Conservation (phyloP, 2,329 filamentous ascomycete genomes). For the Aspergillus ochraceoroseus region DNA sequence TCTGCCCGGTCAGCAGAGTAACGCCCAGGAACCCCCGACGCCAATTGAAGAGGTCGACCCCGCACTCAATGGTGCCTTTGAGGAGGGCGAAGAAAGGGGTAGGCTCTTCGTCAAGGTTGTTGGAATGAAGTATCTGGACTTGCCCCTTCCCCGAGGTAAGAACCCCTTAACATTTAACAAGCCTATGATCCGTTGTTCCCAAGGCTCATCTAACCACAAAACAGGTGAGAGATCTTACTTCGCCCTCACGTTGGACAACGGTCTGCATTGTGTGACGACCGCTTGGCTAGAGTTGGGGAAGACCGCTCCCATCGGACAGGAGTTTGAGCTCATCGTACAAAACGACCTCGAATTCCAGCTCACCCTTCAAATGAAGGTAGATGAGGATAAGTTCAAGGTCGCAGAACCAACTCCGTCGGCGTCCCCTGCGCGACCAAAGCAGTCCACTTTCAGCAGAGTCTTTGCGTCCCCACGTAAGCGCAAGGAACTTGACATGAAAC, state of each 20-base stretch:
- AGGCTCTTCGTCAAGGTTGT: conserved; percentile 98
- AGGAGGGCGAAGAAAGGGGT: conserved; percentile 81
- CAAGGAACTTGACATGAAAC: conserved; percentile 82
- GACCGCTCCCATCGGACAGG: conserved; percentile 90
- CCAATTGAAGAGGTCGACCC: conserved; percentile 66
- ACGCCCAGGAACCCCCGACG: conserved; percentile 58
- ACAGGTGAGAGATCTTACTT: conserved; percentile 87
- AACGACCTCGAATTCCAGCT: conserved; percentile 99
- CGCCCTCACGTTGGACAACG: conserved; percentile 95
- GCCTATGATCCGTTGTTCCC: no score
- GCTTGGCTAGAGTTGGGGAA: conserved; percentile 89
- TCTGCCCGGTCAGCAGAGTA: conserved; percentile 81
- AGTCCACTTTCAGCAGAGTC: conserved; percentile 83
- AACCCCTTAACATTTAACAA: conserved; percentile 6
- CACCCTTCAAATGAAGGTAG: conserved; percentile 90
- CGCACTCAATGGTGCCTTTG: conserved; percentile 55
- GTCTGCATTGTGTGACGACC: conserved; percentile 94
- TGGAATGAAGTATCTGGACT: conserved; percentile 89
- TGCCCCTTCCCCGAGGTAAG: conserved; percentile 85
- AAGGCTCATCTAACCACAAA: conserved; percentile 30
- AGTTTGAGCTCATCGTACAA: conserved; percentile 94
- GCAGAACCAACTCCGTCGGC: conserved; percentile 36
- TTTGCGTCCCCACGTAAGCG: conserved; percentile 95
- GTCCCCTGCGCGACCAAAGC: conserved; percentile 68
- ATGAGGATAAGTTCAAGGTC: conserved; percentile 63